These are phyloP conservation scores for Ramaria rubella DNA, from an alignment of 768 basidiomycete species.

Conservation along the genomic window DNA sequence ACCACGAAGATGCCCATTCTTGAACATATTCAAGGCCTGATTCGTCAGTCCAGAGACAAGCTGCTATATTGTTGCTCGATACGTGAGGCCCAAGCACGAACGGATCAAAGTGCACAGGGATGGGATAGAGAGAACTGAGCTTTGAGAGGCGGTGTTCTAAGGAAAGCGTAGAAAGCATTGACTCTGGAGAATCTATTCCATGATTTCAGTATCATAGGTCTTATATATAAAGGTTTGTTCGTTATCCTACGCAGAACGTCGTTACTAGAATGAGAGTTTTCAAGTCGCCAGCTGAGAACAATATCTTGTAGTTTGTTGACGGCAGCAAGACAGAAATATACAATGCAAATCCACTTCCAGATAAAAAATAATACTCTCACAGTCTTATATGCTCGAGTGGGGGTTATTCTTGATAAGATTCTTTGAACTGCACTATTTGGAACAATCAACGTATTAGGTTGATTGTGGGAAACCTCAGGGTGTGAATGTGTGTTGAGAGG, in stretches of 20 bases:
- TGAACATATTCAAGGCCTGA: not conserved
- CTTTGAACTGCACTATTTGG: not conserved
- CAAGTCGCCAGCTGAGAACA: not conserved
- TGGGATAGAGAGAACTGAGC: not conserved
- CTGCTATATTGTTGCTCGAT: not conserved
- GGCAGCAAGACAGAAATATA: not conserved
- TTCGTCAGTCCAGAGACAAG: not conserved
- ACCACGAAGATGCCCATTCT: not conserved
- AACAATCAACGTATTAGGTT: not conserved
- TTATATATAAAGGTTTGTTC: too few relatives aligned
- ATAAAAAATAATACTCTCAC: not conserved
- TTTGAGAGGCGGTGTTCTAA: not conserved
- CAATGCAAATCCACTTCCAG: not conserved
- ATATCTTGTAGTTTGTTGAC: not conserved
- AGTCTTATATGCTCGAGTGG: not conserved
- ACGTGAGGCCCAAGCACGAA: not conserved
- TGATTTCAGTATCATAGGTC: not conserved
- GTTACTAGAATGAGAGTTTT: not conserved
- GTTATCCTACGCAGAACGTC: not conserved
- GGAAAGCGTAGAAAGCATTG: not conserved
- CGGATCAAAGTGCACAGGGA: not conserved
- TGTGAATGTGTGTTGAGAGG: not conserved
- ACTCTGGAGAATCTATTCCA: not conserved
- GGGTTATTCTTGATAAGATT: not conserved
- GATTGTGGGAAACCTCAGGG: not conserved